Evolutionary conservation across 108 stramenopile genomes (phyloP).

Genomic region (Nitzschia sp.): DNA sequence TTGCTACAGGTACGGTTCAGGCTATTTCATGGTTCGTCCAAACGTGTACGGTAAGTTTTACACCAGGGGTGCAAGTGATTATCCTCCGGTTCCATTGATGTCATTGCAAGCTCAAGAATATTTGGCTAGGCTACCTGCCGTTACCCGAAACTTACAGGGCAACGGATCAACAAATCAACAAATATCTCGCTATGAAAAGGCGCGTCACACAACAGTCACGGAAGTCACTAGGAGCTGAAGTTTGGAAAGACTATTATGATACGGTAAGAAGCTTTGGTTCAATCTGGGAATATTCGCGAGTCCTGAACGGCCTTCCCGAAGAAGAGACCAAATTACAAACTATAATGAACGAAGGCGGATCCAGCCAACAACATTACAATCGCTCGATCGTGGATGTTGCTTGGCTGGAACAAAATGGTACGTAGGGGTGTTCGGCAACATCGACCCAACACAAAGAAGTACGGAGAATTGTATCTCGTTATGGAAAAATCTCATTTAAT

Average conservation of each 20-base stretch:
- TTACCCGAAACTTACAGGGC: slow-evolving; percentile 17
- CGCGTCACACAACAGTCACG: neutral
- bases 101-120: no score
- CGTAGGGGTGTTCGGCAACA: slow-evolving; percentile 1
- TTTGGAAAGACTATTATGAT: slow-evolving; percentile 29
- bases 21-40: slow-evolving; percentile 24
- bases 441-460: no score
- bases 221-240: neutral
- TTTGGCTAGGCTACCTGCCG: slow-evolving; percentile 28
- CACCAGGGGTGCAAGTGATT: no score
- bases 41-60: slow-evolving; percentile 11
- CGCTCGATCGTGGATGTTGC: slow-evolving; percentile 37
- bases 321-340: neutral
- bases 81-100: no score
- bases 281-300: slow-evolving; percentile 21
- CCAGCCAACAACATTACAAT: slow-evolving; percentile 23
- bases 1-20: slow-evolving; percentile 28
- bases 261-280: slow-evolving; percentile 3
- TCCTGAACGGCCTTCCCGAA: slow-evolving; percentile 42
- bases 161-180: slow-evolving; percentile 14
- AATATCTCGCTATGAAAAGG: slow-evolving; percentile 3
- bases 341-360: slow-evolving; percentile 30
- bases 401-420: slow-evolving; percentile 66
- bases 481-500: no score
- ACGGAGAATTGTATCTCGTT: no score